phyloP scores from a whole-genome alignment of 495 filamentous ascomycete genomes.

The Neurospora sp. region DNA sequence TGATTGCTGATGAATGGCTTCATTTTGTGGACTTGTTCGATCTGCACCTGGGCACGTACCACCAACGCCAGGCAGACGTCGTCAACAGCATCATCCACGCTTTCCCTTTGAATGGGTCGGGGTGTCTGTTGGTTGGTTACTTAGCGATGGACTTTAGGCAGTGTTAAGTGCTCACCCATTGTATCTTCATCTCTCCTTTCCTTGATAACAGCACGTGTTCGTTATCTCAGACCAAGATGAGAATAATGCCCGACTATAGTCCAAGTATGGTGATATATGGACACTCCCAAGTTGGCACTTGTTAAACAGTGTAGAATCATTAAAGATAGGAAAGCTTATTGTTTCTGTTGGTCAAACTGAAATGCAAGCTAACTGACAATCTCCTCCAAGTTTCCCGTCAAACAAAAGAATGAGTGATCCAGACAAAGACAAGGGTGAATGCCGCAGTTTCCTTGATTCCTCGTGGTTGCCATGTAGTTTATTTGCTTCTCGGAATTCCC shows the following conservation, averaged over 20 bases:
- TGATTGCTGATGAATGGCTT: neutral
- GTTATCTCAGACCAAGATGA: neutral
- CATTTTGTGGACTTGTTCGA: neutral
- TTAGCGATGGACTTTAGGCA: neutral
- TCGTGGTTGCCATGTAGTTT: neutral
- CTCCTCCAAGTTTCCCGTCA: neutral
- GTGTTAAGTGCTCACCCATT: neutral
- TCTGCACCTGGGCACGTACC: neutral
- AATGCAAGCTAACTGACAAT: neutral
- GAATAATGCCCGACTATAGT: neutral
- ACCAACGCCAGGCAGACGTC: neutral
- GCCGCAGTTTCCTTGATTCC: neutral
- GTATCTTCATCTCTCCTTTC: neutral
- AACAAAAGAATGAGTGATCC: neutral
- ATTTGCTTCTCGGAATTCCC: neutral
- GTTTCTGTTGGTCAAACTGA: neutral
- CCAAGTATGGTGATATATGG: neutral
- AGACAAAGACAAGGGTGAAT: neutral
- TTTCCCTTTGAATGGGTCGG: neutral
- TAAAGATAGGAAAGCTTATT: neutral
- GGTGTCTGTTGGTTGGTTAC: neutral
- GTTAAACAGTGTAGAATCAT: neutral
- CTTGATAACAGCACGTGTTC: neutral
- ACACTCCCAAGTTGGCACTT: neutral
- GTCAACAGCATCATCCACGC: neutral